Evolutionary conservation across 2,329 filamentous ascomycete genomes (phyloP), one percentile per base, ranked within the genome.

Genomic region (Aspergillus brasiliensis): DNA sequence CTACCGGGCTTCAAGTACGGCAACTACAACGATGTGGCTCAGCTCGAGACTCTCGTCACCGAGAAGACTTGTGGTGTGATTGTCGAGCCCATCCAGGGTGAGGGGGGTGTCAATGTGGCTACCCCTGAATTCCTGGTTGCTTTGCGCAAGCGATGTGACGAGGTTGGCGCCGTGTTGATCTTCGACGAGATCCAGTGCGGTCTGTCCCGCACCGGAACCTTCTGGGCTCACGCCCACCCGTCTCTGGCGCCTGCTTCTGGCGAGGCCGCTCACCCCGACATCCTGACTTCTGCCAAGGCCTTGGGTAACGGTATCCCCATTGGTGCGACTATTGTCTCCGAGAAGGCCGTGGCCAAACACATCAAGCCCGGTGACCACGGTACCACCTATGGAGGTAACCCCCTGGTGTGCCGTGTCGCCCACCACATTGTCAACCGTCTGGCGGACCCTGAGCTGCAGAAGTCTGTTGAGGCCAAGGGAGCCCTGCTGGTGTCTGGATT

Each of bases 131-230:
- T 98, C 77, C 83, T 99, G 23, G 76, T 87, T 23, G 90, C 92
- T 0, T 84, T 99, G n/a, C 91, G 92, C 60, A 85, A 85, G 72
- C 86, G 93, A 60, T 97, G 93, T 77, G 89, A 88, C 58, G 89
- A 92, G 68, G 92, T 97, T 31, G 92, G 91, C 54, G 93, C 94
- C 1, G 86, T 98, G 3, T 81, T 99, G 59, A 90, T 97, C 72
- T 94, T 95, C 76, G 95, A 99, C 71, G 95, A 99, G 82, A 99
- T 99, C 64, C 95, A 99, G 78, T 97, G 92, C 75, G 95, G 95
- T 56, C 82, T 99, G 34, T 87, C 88, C 25, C 88, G 95, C 55
- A 98, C 95, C 1, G 95, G 95, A 37, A 84, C 83, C 11, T 84
- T 99, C 69, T 99, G 95, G 95, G 95, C 95, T 0, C 94, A 99